These are phyloP conservation scores for Heritiera fomes DNA, from an alignment of 345 rosid species.

Conservation along the genomic window DNA sequence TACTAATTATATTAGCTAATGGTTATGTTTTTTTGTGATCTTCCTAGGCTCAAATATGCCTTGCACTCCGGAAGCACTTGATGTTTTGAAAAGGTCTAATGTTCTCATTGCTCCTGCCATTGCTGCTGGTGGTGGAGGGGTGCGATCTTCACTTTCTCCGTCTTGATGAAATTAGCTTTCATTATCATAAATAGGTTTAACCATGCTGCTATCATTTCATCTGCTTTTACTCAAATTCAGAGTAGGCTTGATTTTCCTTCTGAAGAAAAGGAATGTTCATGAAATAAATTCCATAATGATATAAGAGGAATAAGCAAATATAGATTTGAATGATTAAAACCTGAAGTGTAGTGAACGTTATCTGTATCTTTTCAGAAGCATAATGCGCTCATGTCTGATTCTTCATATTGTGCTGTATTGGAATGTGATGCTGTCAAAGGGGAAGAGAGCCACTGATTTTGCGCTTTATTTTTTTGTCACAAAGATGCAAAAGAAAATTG, in stretches of 20 bases:
- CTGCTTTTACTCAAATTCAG: neutral
- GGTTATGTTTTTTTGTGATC: constrained; percentile 18
- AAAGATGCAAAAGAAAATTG: neutral
- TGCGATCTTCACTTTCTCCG: constrained; percentile 36
- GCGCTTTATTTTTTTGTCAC: neutral
- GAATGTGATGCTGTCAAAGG: neutral
- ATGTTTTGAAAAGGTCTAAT: constrained; percentile 80
- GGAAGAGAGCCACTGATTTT: neutral
- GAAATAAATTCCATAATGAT: neutral
- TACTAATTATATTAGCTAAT: constrained; percentile 14
- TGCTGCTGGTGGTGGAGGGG: constrained; percentile 99
- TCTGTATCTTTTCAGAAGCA: neutral
- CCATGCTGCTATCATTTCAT: neutral
- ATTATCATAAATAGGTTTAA: constrained; percentile 12
- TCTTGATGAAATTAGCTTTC: constrained; percentile 9
- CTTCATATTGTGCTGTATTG: neutral
- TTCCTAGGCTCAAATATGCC: constrained; percentile 94
- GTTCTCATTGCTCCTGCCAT: constrained; percentile 93
- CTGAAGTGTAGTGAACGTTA: neutral
- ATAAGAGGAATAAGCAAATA: constrained; percentile 3
- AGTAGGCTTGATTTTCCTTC: neutral
- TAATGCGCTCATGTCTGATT: constrained; percentile 6
- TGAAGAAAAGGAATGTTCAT: neutral
- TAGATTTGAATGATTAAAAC: neutral
- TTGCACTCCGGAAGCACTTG: constrained; percentile 92